Evolutionary conservation across 495 filamentous ascomycete genomes (phyloP).

Genomic region (Aspergillus homomorphus): DNA sequence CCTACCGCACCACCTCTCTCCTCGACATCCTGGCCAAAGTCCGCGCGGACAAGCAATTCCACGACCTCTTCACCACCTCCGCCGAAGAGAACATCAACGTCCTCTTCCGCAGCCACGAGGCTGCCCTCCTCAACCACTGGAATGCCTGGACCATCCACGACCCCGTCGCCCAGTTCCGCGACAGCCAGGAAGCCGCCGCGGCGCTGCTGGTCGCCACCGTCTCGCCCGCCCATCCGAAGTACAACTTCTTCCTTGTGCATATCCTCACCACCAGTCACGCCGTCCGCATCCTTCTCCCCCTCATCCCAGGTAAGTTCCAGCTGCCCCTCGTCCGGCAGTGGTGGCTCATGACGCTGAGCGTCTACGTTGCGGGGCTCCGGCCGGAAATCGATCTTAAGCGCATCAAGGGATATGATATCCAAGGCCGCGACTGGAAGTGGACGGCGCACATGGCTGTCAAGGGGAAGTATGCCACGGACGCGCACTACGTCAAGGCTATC

Average conservation of each 20-base stretch:
- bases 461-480: conserved; percentile 62
- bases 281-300: conserved; percentile 75
- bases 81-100: conserved; percentile 62
- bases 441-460: conserved; percentile 65
- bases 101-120: conserved; percentile 67
- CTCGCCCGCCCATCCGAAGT: conserved; percentile 35
- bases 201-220: conserved; percentile 66
- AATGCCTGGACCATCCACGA: conserved; percentile 73
- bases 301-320: conserved; percentile 71
- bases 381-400: conserved; percentile 65
- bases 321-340: conserved; percentile 73
- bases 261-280: conserved; percentile 82
- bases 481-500: conserved; percentile 80
- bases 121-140: conserved; percentile 77
- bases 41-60: conserved; percentile 47
- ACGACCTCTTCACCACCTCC: conserved; percentile 54
- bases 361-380: conserved; percentile 72
- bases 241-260: conserved; percentile 86
- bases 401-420: conserved; percentile 57
- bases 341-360: conserved; percentile 77
- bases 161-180: conserved; percentile 66
- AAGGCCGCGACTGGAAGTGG: conserved; percentile 71
- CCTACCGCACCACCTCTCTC: conserved; percentile 52
- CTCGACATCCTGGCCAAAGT: conserved; percentile 65
- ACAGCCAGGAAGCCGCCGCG: conserved; percentile 72